Conservation (phyloP, 495 filamentous ascomycete genomes). For the Xylaria flabelliformis region DNA sequence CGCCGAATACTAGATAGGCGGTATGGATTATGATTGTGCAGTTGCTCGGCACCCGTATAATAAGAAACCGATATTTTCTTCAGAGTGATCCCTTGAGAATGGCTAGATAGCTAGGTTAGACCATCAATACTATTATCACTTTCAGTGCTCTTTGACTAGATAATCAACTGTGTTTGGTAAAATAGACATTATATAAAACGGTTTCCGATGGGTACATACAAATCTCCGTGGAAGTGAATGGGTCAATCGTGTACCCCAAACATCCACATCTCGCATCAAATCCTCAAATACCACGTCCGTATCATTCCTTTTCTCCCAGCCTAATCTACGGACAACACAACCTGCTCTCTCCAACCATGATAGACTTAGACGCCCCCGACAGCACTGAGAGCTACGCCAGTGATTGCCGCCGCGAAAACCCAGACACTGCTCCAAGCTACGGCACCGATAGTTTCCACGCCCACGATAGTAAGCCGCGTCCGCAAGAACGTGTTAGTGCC, state of each 20-base stretch:
- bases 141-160: no score
- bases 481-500: slow-evolving; percentile 70
- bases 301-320: neutral
- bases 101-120: neutral
- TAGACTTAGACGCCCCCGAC: slow-evolving; percentile 55
- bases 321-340: neutral
- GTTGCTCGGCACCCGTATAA: neutral
- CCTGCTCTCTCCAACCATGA: neutral
- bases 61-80: neutral
- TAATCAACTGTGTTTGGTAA: slow-evolving; percentile 1
- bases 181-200: slow-evolving; percentile 20
- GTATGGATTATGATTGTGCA: no score
- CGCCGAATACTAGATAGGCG: neutral
- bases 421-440: slow-evolving; percentile 73
- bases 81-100: neutral
- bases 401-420: slow-evolving; percentile 64
- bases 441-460: slow-evolving; percentile 71
- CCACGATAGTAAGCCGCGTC: slow-evolving; percentile 65
- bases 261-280: neutral
- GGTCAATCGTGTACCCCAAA: neutral
- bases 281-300: neutral
- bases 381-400: slow-evolving; percentile 62
- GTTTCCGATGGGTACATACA: neutral
- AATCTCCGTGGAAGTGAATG: neutral
- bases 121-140: neutral